Evolutionary conservation across 106 monocot species (phyloP), one percentile per base, ranked within the genome.

Genomic region (Platanthera zijinensis): DNA sequence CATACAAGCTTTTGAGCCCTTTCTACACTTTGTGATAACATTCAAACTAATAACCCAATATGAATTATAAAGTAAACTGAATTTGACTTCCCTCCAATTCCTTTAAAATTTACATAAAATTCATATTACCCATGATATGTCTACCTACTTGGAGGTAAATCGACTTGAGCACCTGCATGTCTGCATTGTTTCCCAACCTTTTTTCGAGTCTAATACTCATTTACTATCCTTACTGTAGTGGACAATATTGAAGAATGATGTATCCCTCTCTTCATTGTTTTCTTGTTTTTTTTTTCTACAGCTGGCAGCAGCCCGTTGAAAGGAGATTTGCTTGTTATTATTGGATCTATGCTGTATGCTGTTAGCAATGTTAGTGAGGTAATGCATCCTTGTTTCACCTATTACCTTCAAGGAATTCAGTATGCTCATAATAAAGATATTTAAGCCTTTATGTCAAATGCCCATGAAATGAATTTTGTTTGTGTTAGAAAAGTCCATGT

Each of bases 331-430:
- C 76, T 85, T 64, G 85, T 85, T 5, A 82, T 85, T 52, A 28
- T 22, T 79, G 85, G 85, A 52, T 67, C 85, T n/a, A 85, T 79
- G 78, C 78, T 85, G 25, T 85, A 85, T 79, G 85, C 85, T 53
- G 64, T 82, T 67, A 75, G 71, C 75, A 85, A 85, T 76, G 85
- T 85, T 75, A 71, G 85, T 52, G 85, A 85, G 82, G 85, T 85
- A 76, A 77, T 39, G 67, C 32, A 67, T 67, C 30, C 67, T 67
- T 4, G 10, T 6, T 67, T 67, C 6, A 13, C 12, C 30, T 67
- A 10, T 13, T 67, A 25, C 39, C 67, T 67, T 25, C 25, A 67
- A 30, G 22, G 39, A 67, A 39, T 39, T 30, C 12, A 67, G 11
- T 12, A 67, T 67, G 25, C 39, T 13, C 39, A 67, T 30, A 22